Evolutionary conservation across 1,284 basidiomycete species (phyloP), one percentile per base, ranked within the genome.

Genomic region (Rhizoctonia solani): DNA sequence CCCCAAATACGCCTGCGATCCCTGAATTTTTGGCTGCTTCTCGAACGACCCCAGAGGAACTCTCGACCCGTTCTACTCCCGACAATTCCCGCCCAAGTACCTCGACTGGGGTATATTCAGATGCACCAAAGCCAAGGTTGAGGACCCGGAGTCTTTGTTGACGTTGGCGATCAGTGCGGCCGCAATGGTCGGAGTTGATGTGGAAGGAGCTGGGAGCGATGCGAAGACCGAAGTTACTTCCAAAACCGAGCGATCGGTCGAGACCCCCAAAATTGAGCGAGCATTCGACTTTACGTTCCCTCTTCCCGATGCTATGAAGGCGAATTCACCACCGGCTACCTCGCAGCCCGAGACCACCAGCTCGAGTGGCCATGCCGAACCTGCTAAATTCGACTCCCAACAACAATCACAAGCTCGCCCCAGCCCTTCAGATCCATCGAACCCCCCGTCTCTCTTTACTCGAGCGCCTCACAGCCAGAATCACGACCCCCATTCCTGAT

Each of bases 11-110:
- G 1, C 59, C 59, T n/a, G 59, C 59, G 25, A 29, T 63, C 37
- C 59, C 59, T 4, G 59, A 63, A 21, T 63, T 63, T 42, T 32
- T 63, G 11, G 49, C 23, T n/a, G 25, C 30, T 21, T 63, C 59
- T 5, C n/a, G 59, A 16, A 25, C 58, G 3, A 39, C 37, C 8
- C 37, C 37, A 8, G 32, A 50, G 25, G 54, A n/a, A n/a, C n/a
- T n/a, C n/a, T n/a, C n/a, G n/a, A n/a, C n/a, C n/a, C n/a, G 21
- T 29, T 42, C 34, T 21, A 30, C 8, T 27, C 16, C 16, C 25
- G 49, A 63, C n/a, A 5, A 47, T 34, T 46, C 42, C 37, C 37
- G 16, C 9, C 37, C 16, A 16, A 39, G 16, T 16, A 39, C 37
- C 37, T n/a, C n/a, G n/a, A n/a, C n/a, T n/a, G n/a, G n/a, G n/a